These are phyloP conservation scores for Colletotrichum tropicicola DNA, from an alignment of 2,329 filamentous ascomycete species.

Conservation along the genomic window DNA sequence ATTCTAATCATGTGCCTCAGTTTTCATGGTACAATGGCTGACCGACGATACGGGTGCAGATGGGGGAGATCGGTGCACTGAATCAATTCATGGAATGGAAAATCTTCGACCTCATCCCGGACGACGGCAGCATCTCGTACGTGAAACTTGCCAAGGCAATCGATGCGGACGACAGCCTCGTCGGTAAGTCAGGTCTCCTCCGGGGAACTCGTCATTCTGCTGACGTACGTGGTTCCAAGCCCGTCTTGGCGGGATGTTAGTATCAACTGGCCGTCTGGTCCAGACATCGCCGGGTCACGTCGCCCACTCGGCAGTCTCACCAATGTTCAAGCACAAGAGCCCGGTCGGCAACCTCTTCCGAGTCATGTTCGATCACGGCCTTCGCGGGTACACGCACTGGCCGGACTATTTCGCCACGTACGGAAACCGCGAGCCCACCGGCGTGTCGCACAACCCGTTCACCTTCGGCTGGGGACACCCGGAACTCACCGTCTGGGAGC, in stretches of 20 bases:
- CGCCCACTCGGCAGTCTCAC: conserved; percentile 4
- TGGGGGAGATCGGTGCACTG: conserved; percentile 30
- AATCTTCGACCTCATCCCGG: conserved; percentile 38
- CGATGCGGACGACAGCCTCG: conserved; percentile 33
- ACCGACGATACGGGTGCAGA: not conserved
- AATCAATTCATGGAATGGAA: conserved; percentile 35
- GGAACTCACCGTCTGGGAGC: not conserved
- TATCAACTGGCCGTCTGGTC: not conserved
- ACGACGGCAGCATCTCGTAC: conserved; percentile 34
- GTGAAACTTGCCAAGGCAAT: conserved; percentile 32
- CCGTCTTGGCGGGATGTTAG: not conserved
- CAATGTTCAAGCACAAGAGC: conserved; percentile 14
- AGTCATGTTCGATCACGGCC: conserved; percentile 15
- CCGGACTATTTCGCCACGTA: conserved; percentile 17
- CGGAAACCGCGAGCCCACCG: not conserved
- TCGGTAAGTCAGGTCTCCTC: conserved; percentile 21
- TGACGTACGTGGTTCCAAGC: not conserved
- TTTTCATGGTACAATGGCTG: no score
- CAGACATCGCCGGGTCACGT: not conserved
- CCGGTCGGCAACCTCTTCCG: conserved; percentile 16
- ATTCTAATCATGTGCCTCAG: no score
- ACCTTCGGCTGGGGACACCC: conserved; percentile 2
- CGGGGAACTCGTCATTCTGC: not conserved
- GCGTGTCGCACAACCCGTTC: conserved; percentile 8
- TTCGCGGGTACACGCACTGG: conserved; percentile 22